Evolutionary conservation across 805 yeast genomes (phyloP).

Genomic region (Ogataea philodendri): DNA sequence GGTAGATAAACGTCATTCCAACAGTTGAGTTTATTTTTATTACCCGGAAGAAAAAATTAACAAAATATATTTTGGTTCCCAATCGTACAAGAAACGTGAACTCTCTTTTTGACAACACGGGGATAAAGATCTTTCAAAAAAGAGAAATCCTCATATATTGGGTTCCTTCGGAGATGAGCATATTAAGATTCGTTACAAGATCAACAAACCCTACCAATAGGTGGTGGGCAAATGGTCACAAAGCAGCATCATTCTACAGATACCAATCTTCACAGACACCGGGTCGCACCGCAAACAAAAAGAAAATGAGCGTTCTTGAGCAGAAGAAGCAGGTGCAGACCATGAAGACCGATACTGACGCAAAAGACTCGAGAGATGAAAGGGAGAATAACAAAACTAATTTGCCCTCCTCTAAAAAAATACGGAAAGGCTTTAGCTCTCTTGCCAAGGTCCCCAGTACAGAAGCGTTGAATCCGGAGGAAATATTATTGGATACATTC

Average conservation of each 20-base stretch:
- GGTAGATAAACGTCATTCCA: too few species aligned
- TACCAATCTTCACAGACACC: slow-evolving; percentile 22
- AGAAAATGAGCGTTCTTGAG: slow-evolving; percentile 14
- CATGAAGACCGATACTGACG: slow-evolving; percentile 10
- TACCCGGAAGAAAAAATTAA: neutral
- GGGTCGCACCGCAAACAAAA: slow-evolving; percentile 12
- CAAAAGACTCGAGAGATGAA: slow-evolving; percentile 8
- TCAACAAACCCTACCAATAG: neutral
- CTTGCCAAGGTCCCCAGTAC: slow-evolving; percentile 37
- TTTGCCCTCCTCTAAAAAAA: slow-evolving; percentile 14
- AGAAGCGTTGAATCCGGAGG: slow-evolving; percentile 32
- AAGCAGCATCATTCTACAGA: slow-evolving; percentile 11
- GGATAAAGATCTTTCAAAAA: too few species aligned
- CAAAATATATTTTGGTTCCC: too few species aligned
- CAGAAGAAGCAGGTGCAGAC: slow-evolving; percentile 18
- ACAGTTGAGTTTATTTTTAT: too few species aligned
- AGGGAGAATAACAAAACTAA: neutral
- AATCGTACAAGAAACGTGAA: too few species aligned
- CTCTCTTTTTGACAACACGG: too few species aligned
- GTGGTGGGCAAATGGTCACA: slow-evolving; percentile 1
- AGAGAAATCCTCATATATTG: too few species aligned
- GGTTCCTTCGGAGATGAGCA: too few species aligned
- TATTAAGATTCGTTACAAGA: neutral
- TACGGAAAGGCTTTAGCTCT: slow-evolving; percentile 34
- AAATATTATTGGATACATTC: slow-evolving; percentile 33